phyloP scores from a whole-genome alignment of 208 protist species.

The Leptomonas pyrrhocoris region DNA sequence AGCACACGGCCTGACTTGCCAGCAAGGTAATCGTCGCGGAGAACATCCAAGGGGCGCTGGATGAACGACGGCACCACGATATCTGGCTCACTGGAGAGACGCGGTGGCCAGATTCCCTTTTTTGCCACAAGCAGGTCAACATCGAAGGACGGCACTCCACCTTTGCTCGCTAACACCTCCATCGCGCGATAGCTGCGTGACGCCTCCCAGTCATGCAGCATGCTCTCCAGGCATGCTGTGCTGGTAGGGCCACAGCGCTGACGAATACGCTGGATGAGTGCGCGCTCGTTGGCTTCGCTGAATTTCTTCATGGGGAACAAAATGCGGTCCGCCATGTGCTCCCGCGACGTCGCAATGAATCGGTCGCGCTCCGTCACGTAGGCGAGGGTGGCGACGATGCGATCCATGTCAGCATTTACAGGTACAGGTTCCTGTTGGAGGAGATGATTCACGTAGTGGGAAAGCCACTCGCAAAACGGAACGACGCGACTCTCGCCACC shows the following conservation, averaged over 20 bases:
- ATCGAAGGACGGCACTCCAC: conserved; percentile 40
- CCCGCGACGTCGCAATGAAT: conserved; percentile 73
- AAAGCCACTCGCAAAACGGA: conserved; percentile 79
- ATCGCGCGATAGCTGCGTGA: conserved; percentile 52
- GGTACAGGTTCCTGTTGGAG: conserved; percentile 52
- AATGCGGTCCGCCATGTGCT: conserved; percentile 83
- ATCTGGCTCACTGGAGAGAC: conserved; percentile 36
- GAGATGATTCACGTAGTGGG: conserved; percentile 74
- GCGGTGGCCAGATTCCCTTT: conserved; percentile 82
- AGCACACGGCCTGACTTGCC: conserved; percentile 65
- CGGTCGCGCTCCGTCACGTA: conserved; percentile 81
- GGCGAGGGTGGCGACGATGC: conserved; percentile 58
- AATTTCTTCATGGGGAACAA: conserved; percentile 66
- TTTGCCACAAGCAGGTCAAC: conserved; percentile 70
- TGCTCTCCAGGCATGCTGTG: conserved; percentile 85
- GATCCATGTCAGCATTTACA: conserved; percentile 57
- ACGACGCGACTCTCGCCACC: conserved; percentile 25
- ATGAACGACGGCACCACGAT: conserved; percentile 44
- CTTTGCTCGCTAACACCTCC: conserved; percentile 42
- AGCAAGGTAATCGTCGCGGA: conserved; percentile 65
- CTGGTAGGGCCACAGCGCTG: conserved; percentile 70
- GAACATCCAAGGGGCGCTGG: conserved; percentile 47
- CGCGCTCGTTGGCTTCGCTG: conserved; percentile 65
- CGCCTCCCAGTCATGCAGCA: conserved; percentile 81
- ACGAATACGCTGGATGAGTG: conserved; percentile 69